Base-by-base conservation (phyloP, 768 basidiomycete species). In the Naganishia antarctica region DNA sequence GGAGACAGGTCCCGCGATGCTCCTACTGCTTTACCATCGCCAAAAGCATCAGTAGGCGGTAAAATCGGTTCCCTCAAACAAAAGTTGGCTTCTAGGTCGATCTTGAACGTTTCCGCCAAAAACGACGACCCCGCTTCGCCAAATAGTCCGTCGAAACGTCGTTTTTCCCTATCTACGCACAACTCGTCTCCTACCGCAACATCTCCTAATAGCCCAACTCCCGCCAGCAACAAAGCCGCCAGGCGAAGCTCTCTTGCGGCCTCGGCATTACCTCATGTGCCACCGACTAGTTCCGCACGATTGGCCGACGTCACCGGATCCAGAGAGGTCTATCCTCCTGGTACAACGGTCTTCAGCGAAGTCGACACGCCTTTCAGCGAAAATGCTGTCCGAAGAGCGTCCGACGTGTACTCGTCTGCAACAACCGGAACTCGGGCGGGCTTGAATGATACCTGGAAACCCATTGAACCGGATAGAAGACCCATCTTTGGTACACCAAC, bases 101-200 rank as follows among this genome's bases (percentile, higher is more conserved):
- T 57, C 23, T 34, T 57, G 11, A 57, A 57, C 37, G 32, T 57
- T 18, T 25, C 31, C 37, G n/a, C n/a, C 53, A 57, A 57, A 57
- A 8, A n/a, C 53, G 53, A 57, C 9, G 53, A 57, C 7, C 50
- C 31, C 3, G 8, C 53, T 5, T 18, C 31, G 13, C 53, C 53
- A 1, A 12, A 4, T 4, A 57, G 37, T 57, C 53, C 53, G n/a
- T 40, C 32, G 18, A 23, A 40, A 23, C 53, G 53, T 5, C 53
- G 53, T 7, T 25, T 57, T n/a, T 57, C 53, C 37, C 32, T 57
- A 8, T 57, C 50, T 31, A 28, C 25, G 3, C 32, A 32, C 6
- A 51, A 51, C 31, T 32, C 7, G 11, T 49, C 53, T 1, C 23
- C 53, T 26, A 29, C 18, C 13, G 53, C 21, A 6, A 13, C 37